Evolutionary conservation across 768 basidiomycete species (phyloP), one percentile per base, ranked within the genome.

Genomic region (Porpolomopsis calyptriformis): DNA sequence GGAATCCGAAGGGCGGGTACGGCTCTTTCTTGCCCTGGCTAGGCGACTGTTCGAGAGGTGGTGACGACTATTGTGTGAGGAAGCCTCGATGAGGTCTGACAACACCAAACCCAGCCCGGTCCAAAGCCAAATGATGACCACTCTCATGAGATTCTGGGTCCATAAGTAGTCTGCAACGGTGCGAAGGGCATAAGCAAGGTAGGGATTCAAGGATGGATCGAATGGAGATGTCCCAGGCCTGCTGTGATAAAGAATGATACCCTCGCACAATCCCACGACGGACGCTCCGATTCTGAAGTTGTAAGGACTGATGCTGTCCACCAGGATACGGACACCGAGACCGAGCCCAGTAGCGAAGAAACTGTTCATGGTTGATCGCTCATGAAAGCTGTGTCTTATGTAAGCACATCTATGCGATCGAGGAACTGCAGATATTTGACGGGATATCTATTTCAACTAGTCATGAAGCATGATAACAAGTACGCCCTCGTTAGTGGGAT

Each of bases 401-500:
- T n/a, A n/a, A n/a, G n/a, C n/a, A n/a, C n/a, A n/a, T n/a, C n/a
- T n/a, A n/a, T n/a, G n/a, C n/a, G n/a, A n/a, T n/a, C n/a, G n/a
- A n/a, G n/a, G n/a, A n/a, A n/a, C n/a, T n/a, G n/a, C n/a, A n/a
- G n/a, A n/a, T n/a, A n/a, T n/a, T 12, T 34, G 33, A 3, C 33
- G 18, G 33, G 18, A 11, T 14, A 34, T 4, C 12, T 14, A n/a
- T n/a, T n/a, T n/a, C n/a, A 4, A 39, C 10, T 23, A 18, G 10
- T 12, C 11, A 22, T 24, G 4, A 26, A 66, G 49, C 14, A 61
- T 61, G 31, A 72, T 46, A 47, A 93, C 68, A 27, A 97, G 67
- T 1, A 92, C 78, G 2, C 91, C 91, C 0, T 74, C 55, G 56
- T 94, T 96, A 18, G 68, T 59, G 0, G 78, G 71, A 60, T 94